A percentile compares a stretch with the other conserved stretches of the same genome.
Evolutionary conservation across 2,329 filamentous ascomycete genomes (phyloP).

Genomic region (Colletotrichum sp.): DNA sequence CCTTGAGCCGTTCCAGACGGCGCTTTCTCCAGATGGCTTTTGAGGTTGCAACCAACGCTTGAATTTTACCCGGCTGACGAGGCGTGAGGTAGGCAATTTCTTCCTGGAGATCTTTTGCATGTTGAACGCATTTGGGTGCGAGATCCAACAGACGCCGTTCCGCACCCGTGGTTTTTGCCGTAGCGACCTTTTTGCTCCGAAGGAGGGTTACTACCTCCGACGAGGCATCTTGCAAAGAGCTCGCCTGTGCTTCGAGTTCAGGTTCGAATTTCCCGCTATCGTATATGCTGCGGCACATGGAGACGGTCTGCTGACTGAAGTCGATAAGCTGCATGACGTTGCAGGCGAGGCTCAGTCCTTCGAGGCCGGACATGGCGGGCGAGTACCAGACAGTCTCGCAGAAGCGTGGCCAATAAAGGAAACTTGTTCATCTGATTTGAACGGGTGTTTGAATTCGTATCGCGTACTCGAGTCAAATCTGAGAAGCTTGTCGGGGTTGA

Average conservation of each 20-base stretch:
- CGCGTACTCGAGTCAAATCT: not conserved
- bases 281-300: not conserved
- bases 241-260: not conserved
- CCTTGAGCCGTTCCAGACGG: not conserved
- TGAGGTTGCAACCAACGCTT: not conserved
- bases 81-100: not conserved
- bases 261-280: not conserved
- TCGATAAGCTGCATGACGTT: not conserved
- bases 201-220: accelerated
- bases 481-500: not conserved
- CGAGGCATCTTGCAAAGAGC: not conserved
- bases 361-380: not conserved
- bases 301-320: not conserved
- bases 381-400: not conserved
- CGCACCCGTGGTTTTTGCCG: not conserved
- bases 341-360: not conserved
- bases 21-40: not conserved
- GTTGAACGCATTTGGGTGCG: not conserved
- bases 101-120: not conserved
- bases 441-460: accelerated
- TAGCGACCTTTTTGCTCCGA: not conserved
- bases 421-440: not conserved
- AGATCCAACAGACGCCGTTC: not conserved
- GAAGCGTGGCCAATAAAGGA: not conserved
- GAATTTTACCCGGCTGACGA: not conserved